These are phyloP conservation scores for Leccinum boreale DNA, from an alignment of 768 basidiomycete genomes.

Conservation along the genomic window DNA sequence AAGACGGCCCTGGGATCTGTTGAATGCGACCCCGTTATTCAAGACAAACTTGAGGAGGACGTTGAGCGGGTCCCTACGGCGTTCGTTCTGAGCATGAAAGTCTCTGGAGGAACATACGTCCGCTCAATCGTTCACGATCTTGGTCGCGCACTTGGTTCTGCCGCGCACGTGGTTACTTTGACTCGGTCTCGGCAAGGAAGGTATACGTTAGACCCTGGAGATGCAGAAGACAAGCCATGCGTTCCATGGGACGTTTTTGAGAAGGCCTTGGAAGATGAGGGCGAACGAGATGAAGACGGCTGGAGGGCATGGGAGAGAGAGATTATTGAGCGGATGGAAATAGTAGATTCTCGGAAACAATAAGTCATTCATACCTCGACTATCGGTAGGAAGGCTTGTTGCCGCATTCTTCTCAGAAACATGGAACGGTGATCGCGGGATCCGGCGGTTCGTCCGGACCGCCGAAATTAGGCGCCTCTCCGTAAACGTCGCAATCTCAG, in stretches of 20 bases:
- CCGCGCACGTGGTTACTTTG: conserved; percentile 91
- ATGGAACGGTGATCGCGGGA: neutral
- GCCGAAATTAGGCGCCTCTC: neutral
- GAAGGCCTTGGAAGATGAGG: conserved; percentile 49
- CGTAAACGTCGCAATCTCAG: neutral
- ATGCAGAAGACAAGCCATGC: conserved; percentile 56
- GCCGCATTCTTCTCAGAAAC: neutral
- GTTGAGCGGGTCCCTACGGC: conserved; percentile 55
- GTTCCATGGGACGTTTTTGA: conserved; percentile 75
- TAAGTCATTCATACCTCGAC: conserved; percentile 1
- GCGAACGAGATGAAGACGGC: conserved; percentile 63
- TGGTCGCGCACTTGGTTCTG: conserved; percentile 76
- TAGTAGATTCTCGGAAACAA: conserved; percentile 39
- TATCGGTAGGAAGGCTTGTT: neutral
- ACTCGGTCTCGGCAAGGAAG: conserved; percentile 86
- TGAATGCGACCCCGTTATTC: conserved; percentile 37
- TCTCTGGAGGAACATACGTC: conserved; percentile 96
- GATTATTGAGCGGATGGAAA: conserved; percentile 63
- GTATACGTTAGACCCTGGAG: conserved; percentile 54
- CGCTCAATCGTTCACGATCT: conserved; percentile 95
- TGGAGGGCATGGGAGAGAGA: conserved; percentile 81
- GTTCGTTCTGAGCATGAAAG: conserved; percentile 88
- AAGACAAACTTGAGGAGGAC: conserved; percentile 31
- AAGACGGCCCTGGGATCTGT: conserved; percentile 57
- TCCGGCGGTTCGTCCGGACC: neutral